Evolutionary conservation across 768 basidiomycete species (phyloP).

Genomic region (Pholiota microspora): DNA sequence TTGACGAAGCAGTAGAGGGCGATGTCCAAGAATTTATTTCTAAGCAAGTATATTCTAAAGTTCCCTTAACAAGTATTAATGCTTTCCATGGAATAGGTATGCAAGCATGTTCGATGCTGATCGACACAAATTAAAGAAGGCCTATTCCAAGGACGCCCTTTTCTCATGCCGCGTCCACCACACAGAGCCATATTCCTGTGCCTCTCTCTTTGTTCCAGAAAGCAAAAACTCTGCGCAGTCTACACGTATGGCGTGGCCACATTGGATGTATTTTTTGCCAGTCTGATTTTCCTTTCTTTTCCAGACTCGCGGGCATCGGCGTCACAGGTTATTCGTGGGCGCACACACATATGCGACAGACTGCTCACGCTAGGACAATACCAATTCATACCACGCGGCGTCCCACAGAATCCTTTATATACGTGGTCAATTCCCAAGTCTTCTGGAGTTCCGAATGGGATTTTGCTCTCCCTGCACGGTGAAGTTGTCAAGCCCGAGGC

Average conservation of each 20-base stretch:
- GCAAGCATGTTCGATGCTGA: conserved; percentile 25
- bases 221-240: conserved; percentile 3
- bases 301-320: conserved; percentile 5
- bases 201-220: conserved; percentile 12
- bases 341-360: conserved; percentile 12
- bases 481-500: conserved; percentile 17
- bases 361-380: conserved; percentile 16
- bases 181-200: conserved; percentile 13
- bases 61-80: background rate
- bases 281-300: background rate
- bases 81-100: conserved; percentile 14
- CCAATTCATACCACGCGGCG: conserved; percentile 22
- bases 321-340: conserved; percentile 14
- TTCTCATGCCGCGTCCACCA: conserved; percentile 25
- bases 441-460: conserved; percentile 7
- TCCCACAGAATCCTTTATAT: conserved; percentile 3
- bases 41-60: background rate
- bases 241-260: conserved; percentile 5
- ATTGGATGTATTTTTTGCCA: background rate
- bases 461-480: conserved; percentile 26
- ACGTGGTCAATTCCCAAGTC: conserved; percentile 2
- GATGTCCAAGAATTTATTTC: background rate
- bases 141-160: conserved; percentile 26
- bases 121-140: conserved; percentile 19
- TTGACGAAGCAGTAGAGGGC: background rate